Conservation (phyloP, 2,329 filamentous ascomycete genomes). For the Capronia coronata region DNA sequence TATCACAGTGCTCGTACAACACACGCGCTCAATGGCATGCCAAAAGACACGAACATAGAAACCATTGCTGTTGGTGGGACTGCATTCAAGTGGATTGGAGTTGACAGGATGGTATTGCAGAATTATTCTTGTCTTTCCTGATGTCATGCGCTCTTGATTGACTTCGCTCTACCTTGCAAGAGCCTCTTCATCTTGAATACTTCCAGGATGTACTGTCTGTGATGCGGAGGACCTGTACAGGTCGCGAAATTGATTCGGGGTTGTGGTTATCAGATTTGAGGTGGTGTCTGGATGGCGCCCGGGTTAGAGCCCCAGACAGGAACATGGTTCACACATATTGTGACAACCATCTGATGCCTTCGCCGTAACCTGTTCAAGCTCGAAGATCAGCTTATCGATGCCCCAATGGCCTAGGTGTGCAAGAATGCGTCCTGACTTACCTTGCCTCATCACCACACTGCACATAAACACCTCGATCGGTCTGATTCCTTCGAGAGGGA, state of each 20-base stretch:
- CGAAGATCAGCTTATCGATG: slow-evolving; percentile 7
- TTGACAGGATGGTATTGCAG: not conserved
- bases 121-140: not conserved
- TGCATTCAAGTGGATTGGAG: no score
- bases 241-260: not conserved
- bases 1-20: no score
- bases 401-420: not conserved
- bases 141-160: not conserved
- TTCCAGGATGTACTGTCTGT: not conserved
- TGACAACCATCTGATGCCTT: slow-evolving; percentile 84
- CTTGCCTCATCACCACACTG: slow-evolving; percentile 96
- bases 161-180: not conserved
- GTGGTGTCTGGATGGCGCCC: not conserved
- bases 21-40: no score
- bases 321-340: slow-evolving; percentile 69
- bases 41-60: no score
- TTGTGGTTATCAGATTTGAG: not conserved
- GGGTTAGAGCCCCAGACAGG: not conserved
- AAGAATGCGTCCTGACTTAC: slow-evolving; percentile 42
- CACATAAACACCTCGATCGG: slow-evolving; percentile 99
- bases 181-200: not conserved
- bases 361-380: slow-evolving; percentile 62
- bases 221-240: not conserved
- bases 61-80: no score
- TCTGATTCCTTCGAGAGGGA: slow-evolving; percentile 82